Conservation (phyloP, 2,329 filamentous ascomycete species). For the Pseudogymnoascus sp. region DNA sequence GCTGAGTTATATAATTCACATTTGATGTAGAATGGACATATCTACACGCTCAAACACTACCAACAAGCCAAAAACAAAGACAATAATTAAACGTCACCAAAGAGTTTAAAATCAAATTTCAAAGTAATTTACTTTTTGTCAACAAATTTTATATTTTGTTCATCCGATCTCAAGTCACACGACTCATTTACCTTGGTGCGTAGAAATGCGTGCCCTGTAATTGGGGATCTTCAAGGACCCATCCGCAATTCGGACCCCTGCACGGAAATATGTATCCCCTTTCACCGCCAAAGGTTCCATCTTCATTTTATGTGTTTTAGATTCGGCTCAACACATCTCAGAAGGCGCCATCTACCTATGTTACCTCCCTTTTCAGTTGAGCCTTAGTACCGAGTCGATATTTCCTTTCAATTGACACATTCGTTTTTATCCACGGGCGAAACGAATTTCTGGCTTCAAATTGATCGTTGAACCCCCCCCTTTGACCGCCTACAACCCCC, state of each 20-base stretch:
- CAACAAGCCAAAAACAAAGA: too few species aligned
- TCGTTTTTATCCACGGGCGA: neutral
- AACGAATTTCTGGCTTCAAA: neutral
- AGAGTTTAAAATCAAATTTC: neutral
- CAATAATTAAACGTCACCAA: neutral
- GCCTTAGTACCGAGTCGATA: neutral
- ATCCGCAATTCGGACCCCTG: neutral
- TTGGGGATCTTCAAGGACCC: slow-evolving; percentile 4
- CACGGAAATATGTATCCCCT: neutral
- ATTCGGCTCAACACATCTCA: slow-evolving; percentile 1
- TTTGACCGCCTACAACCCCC: neutral
- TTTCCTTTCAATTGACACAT: slow-evolving; percentile 1
- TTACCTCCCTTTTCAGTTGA: neutral
- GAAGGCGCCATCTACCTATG: slow-evolving; percentile 6
- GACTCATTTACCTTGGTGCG: neutral
- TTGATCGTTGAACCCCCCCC: neutral
- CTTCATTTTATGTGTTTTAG: slow-evolving; percentile 10
- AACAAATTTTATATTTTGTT: neutral
- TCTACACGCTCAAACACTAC: neutral
- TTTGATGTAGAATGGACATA: neutral
- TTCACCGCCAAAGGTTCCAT: slow-evolving; percentile 3
- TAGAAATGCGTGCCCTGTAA: neutral
- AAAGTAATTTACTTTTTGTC: neutral
- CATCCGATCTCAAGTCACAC: neutral
- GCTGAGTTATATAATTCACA: neutral